phyloP scores from a whole-genome alignment of 2,329 filamentous ascomycete genomes.

The Rhynchosporium agropyri region DNA sequence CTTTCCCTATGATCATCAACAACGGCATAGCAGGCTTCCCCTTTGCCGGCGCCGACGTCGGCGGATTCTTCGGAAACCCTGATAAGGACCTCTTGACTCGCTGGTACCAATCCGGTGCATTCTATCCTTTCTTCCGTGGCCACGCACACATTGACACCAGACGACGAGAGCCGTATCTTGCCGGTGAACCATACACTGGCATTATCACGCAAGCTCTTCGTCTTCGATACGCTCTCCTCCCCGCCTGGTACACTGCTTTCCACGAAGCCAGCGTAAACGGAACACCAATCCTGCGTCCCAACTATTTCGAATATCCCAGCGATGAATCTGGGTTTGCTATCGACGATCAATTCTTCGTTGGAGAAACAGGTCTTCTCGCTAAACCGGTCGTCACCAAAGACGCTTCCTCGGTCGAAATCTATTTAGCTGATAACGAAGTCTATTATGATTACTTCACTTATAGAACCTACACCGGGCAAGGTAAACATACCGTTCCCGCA shows the following conservation, averaged over 20 bases:
- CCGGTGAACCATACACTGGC: conserved; percentile 78
- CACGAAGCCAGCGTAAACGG: conserved; percentile 82
- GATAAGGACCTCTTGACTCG: conserved; percentile 87
- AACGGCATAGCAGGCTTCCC: conserved; percentile 93
- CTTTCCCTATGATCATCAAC: conserved; percentile 90
- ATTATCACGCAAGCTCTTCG: conserved; percentile 89
- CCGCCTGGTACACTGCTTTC: conserved; percentile 97
- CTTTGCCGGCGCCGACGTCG: conserved; percentile 93
- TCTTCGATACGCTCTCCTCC: conserved; percentile 85
- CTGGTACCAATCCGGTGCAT: conserved; percentile 96
- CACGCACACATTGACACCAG: conserved; percentile 97
- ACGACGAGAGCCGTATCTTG: conserved; percentile 88
- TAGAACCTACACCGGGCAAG: conserved; percentile 69
- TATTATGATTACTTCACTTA: conserved; percentile 98
- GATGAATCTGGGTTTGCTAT: conserved; percentile 86
- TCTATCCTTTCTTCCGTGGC: conserved; percentile 97
- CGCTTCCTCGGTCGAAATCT: conserved; percentile 73
- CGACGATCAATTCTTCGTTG: conserved; percentile 93
- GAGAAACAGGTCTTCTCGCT: conserved; percentile 83
- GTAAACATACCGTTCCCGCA: conserved; percentile 70
- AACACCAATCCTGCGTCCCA: conserved; percentile 84
- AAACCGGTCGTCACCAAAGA: conserved; percentile 87
- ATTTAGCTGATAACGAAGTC: conserved; percentile 83
- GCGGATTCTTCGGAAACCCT: conserved; percentile 97
- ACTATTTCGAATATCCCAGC: conserved; percentile 87